Conservation (phyloP, 495 filamentous ascomycete species). For the Podospora fimiseda region DNA sequence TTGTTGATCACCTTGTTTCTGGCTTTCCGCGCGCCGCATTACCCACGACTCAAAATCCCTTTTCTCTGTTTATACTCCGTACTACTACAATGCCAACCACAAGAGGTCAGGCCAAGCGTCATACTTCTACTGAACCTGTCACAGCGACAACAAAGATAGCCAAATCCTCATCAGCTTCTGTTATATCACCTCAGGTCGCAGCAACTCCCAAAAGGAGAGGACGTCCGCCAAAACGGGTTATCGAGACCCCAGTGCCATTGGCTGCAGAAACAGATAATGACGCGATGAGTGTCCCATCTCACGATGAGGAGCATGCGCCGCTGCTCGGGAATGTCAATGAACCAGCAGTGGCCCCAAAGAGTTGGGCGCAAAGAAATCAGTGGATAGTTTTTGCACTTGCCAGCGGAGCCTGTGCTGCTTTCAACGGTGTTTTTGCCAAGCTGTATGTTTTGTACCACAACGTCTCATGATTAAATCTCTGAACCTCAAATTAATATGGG, state of each 20-base stretch:
- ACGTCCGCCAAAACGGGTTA: neutral
- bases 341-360: neutral
- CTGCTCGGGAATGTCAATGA: neutral
- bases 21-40: neutral
- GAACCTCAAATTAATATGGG: neutral
- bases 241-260: neutral
- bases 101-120: neutral
- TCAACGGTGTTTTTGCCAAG: conserved; percentile 96
- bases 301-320: conserved; percentile 20
- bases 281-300: conserved; percentile 6
- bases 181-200: neutral
- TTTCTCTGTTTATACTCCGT: neutral
- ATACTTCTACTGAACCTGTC: neutral
- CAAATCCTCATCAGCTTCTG: neutral
- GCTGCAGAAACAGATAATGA: neutral
- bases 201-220: neutral
- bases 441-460: conserved; percentile 46
- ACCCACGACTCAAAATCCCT: neutral
- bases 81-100: neutral
- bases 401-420: conserved; percentile 82
- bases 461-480: neutral
- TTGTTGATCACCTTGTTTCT: too few species aligned
- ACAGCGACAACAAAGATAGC: too few species aligned
- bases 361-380: conserved; percentile 36
- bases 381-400: conserved; percentile 82